Evolutionary conservation across 805 yeast genomes (phyloP), one percentile per base, ranked within the genome.

Genomic region (Cyberlindnera xylosilytica): DNA sequence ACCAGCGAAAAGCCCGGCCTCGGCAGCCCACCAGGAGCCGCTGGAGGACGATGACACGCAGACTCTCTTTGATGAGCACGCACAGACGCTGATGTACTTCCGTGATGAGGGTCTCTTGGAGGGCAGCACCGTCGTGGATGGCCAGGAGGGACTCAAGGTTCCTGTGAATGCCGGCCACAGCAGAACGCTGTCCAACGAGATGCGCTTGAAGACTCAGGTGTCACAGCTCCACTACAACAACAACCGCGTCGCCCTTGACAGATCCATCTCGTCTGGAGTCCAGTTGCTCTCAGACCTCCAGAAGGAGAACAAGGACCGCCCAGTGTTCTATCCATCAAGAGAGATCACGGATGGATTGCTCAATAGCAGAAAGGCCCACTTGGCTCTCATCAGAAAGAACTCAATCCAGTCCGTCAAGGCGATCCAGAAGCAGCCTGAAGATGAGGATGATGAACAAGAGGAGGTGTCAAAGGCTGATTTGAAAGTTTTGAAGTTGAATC

Each of bases 181-280:
- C 22, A 47, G 58, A 44, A 54, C 60, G 3, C 41, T 49, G 18
- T 62, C 64, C 7, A 59, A 61, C 23, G 64, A 61, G 34, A 55
- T 50, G 17, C 62, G 69, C n/a, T 54, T 71, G 46, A 67, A 71
- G 35, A 69, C 83, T 1, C 83, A 88, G 39, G 60, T 83, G 24
- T 78, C 81, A 45, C 96, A 90, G 57, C 64, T 83, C 43, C 84
- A 78, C 47, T 91, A 85, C 60, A 87, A 87, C 57, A 81, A 82
- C 52, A 81, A 82, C 65, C 74, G 84, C 42, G 66, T 78, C 0
- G 73, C 83, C 1, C 66, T 90, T 42, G 83, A 79, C 45, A 68
- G 85, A 39, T 72, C 82, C 1, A 81, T 85, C 43, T 65, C 72
- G 46, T 69, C 74, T 23, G 74, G 82, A 1, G 64, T 72, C 12